phyloP scores from a whole-genome alignment of 768 basidiomycete genomes.

The Fistulinella prunicolor region DNA sequence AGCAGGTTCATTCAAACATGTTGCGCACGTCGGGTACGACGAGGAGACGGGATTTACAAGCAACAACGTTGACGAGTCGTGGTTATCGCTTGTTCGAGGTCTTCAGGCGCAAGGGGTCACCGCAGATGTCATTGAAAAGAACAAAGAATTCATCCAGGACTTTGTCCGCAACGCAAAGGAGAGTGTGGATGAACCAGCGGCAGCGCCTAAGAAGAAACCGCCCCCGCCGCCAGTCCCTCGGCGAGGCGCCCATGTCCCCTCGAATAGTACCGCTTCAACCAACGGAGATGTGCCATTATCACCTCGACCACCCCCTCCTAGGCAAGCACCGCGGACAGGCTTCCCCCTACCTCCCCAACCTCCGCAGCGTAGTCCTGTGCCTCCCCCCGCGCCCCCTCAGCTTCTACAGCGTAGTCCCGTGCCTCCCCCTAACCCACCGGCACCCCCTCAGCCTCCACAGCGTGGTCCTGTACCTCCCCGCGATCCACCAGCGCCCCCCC shows the following conservation, averaged over 20 bases:
- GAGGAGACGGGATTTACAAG: conserved; percentile 82
- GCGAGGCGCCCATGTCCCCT: conserved; percentile 25
- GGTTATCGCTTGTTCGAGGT: conserved; percentile 68
- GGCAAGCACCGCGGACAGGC: conserved; percentile 27
- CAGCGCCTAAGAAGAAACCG: conserved; percentile 44
- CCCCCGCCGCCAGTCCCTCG: conserved; percentile 37
- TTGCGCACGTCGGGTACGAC: conserved; percentile 96
- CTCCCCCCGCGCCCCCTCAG: conserved; percentile 20
- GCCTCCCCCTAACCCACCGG: no score
- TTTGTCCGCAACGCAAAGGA: conserved; percentile 57
- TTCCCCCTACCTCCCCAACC: conserved; percentile 14
- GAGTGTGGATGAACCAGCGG: conserved; percentile 32
- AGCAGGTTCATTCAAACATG: conserved; percentile 76
- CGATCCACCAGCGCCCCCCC: conserved; percentile 16
- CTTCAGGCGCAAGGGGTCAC: conserved; percentile 66
- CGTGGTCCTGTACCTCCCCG: no score
- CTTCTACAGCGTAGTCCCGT: conserved; percentile 30
- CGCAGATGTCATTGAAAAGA: conserved; percentile 63
- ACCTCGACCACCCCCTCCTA: conserved; percentile 34
- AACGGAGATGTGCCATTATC: conserved; percentile 23
- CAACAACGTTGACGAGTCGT: conserved; percentile 84
- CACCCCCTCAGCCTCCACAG: conserved; percentile 29
- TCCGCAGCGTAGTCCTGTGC: conserved; percentile 29
- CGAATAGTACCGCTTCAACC: conserved; percentile 25
- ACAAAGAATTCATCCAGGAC: conserved; percentile 87